phyloP scores from a whole-genome alignment of 2,329 filamentous ascomycete genomes.

The Fusarium graminum region DNA sequence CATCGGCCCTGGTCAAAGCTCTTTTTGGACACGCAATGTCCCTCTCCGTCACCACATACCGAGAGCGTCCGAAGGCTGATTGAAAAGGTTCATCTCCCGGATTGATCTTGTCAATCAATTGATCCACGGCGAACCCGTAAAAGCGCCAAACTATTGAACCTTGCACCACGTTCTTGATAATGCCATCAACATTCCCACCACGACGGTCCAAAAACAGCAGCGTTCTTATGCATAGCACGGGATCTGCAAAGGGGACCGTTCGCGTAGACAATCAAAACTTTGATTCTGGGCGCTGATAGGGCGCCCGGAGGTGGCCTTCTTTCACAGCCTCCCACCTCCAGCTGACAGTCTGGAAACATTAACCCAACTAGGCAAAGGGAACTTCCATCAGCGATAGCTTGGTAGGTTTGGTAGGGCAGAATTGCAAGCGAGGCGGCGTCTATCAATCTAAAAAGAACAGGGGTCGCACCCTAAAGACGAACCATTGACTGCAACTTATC shows the following conservation, averaged over 20 bases:
- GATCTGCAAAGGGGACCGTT: conserved; percentile 42
- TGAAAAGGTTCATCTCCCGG: neutral
- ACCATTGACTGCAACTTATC: conserved; percentile 43
- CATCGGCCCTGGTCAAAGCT: conserved; percentile 7
- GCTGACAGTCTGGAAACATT: conserved; percentile 39
- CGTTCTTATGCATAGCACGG: conserved; percentile 40
- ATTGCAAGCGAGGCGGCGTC: conserved; percentile 25
- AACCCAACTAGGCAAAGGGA: conserved; percentile 28
- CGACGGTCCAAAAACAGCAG: conserved; percentile 15
- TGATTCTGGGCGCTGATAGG: conserved; percentile 45
- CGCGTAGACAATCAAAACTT: conserved; percentile 38
- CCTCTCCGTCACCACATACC: conserved; percentile 25
- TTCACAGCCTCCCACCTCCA: conserved; percentile 44
- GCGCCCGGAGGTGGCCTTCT: conserved; percentile 36
- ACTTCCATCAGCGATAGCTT: conserved; percentile 26
- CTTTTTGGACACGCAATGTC: conserved; percentile 3
- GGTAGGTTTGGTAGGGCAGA: conserved; percentile 37
- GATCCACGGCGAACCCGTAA: conserved; percentile 1
- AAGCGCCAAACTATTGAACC: conserved; percentile 1
- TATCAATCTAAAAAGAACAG: conserved; percentile 33
- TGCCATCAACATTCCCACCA: conserved; percentile 24
- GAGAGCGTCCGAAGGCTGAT: conserved; percentile 28
- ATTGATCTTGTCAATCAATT: conserved; percentile 3
- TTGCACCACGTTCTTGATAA: conserved; percentile 19
- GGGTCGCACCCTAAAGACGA: conserved; percentile 35